Base-by-base conservation (phyloP, 768 basidiomycete genomes). In the Amanita rubescens region DNA sequence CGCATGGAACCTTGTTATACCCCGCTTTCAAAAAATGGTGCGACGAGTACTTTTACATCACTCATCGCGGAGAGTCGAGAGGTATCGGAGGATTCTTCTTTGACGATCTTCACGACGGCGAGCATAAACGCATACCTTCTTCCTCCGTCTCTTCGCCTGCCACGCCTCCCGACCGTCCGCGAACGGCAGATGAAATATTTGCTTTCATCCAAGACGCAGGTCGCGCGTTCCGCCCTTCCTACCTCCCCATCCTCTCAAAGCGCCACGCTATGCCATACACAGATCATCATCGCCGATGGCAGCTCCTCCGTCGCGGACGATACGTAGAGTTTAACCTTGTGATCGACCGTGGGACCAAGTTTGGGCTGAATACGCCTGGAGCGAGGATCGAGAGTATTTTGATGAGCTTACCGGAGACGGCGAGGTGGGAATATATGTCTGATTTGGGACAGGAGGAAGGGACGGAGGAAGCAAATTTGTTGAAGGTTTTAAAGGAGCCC, bases 81-180 rank as follows among this genome's bases (percentile, higher is more conserved):
- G 96, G 96, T 3, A 70, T 99, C 46, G 96, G 96, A 30, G 96
- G 96, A 0, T 73, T 99, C 52, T 98, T 98, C 75, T 95, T 97
- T 63, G 96, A 98, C 66, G 96, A 99, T 65, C 80, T 98, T 53
- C 82, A 77, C 59, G 76, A 75, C 47, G 78, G 78, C 32, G 68
- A 72, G 2, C 90, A 93, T 64, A 64, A 74, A n/a, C 80, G 82
- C n/a, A 73, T 93, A 30, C 69, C 72, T 0, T 56, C 68, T 32
- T 63, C 71, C n/a, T 62, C 66, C 5, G 65, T n/a, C n/a, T n/a
- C n/a, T n/a, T n/a, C 67, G 27, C 61, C 69, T 19, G 25, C 12
- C 12, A 17, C 49, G n/a, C 56, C 59, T 4, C 62, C 59, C 25
- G 55, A 51, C 38, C 77, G 85, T 33, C 85, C 86, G 3, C 69